Percentiles rank a stretch among this genome's conserved stretches.
phyloP scores from a whole-genome alignment of 495 filamentous ascomycete species.

The Paragyromitra xinjiangensis region DNA sequence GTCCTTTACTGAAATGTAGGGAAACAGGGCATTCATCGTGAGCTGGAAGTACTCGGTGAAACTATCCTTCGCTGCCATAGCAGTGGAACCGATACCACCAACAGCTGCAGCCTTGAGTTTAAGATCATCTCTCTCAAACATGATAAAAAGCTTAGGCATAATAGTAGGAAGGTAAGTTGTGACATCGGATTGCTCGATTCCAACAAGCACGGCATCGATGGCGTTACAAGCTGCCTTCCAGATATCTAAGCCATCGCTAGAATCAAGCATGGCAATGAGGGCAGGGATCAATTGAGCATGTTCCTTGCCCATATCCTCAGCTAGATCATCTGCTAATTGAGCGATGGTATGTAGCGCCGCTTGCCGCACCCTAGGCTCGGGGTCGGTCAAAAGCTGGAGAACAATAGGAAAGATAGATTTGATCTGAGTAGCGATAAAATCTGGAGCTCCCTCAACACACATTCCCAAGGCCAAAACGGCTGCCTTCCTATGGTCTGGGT shows the following conservation, averaged over 20 bases:
- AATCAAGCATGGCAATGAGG: conserved; percentile 86
- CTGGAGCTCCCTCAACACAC: conserved; percentile 94
- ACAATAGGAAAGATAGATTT: conserved; percentile 75
- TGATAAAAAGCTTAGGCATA: conserved; percentile 79
- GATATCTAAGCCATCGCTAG: conserved; percentile 76
- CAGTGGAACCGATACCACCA: conserved; percentile 88
- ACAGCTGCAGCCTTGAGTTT: conserved; percentile 90
- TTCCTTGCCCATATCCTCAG: conserved; percentile 83
- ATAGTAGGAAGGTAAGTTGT: conserved; percentile 81
- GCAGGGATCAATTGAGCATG: conserved; percentile 83
- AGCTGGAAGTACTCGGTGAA: conserved; percentile 90
- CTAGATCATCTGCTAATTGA: conserved; percentile 88
- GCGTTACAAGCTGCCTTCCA: conserved; percentile 89
- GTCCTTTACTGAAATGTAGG: conserved; percentile 85
- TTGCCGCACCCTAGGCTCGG: conserved; percentile 80
- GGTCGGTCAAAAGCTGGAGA: conserved; percentile 83
- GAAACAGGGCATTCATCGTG: conserved; percentile 84
- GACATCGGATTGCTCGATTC: conserved; percentile 83
- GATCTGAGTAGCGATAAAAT: conserved; percentile 64
- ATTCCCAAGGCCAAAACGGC: conserved; percentile 91
- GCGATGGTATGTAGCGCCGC: conserved; percentile 86
- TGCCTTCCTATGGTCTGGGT: conserved; percentile 83
- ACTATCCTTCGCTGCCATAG: conserved; percentile 77
- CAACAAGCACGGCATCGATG: conserved; percentile 88
- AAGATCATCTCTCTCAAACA: conserved; percentile 82